Base-by-base conservation (phyloP, 192 early-diverging fungal species). In the Linnemannia schmuckeri region DNA sequence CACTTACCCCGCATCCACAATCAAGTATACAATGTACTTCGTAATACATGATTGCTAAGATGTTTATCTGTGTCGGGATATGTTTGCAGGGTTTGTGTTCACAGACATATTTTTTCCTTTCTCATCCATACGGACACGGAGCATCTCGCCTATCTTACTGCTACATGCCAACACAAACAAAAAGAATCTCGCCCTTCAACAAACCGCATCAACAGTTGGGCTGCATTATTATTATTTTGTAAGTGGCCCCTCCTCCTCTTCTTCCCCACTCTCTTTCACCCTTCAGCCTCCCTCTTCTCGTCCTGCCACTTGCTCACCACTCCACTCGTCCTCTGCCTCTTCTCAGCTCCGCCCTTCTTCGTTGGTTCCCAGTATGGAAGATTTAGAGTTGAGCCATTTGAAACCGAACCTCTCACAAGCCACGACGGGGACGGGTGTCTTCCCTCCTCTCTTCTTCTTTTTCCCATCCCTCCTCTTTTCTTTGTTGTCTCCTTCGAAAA, bases 341-440 rank as follows among this genome's bases (percentile, higher is more conserved):
- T n/a, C 42, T 44, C 42, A 22, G 1, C 52, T 61, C 57, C 57
- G 12, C n/a, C 12, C 27, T 30, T 66, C 61, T 63, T 33, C 30
- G 61, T 66, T 33, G 61, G n/a, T 66, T 66, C 61, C n/a, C 61
- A 66, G 61, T 33, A 63, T 1, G n/a, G 57, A 66, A 33, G 61
- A 66, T 61, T 27, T 66, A 66, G 24, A 33, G 61, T 66, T 33
- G 61, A 10, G 27, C 61, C 4, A 30, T 66, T 66, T 9, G 61
- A 66, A 66, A 66, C 61, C n/a, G 61, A 33, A 66, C 61, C 61
- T 66, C 61, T 66, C 61, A 66, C 61, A 30, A 66, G 61, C 30
- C 61, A 35, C 61, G 27, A 66, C 27, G 61, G 13, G 30, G 61
- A 66, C 30, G 61, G 10, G 61, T 66, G 30, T 13, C 8, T 24